A percentile compares a stretch with the other conserved stretches of the same genome.
Evolutionary conservation across 176 grass and related monocot species (phyloP).

Genomic region (Oryza nivara): DNA sequence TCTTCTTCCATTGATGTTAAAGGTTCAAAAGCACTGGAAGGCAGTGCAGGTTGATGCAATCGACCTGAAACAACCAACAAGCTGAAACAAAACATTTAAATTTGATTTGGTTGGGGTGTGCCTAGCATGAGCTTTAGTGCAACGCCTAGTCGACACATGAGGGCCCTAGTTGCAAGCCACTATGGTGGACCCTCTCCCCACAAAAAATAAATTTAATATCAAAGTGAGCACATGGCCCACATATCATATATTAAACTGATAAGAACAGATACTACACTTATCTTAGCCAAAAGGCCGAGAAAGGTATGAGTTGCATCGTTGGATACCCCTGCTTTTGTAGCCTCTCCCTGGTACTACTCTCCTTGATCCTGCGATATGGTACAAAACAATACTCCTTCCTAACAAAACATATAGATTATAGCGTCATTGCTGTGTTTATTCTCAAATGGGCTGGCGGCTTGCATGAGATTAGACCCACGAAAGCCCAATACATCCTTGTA

Average conservation of each 20-base stretch:
- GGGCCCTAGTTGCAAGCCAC: background rate
- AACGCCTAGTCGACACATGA: background rate
- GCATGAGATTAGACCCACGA: too few relatives aligned
- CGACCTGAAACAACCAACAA: too few relatives aligned
- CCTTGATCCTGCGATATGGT: background rate
- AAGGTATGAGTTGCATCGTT: slow-evolving; percentile 37
- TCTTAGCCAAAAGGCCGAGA: slow-evolving; percentile 81
- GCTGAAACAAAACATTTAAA: too few relatives aligned
- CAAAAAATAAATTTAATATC: slow-evolving; percentile 21
- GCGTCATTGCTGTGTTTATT: too few relatives aligned
- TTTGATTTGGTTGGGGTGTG: too few relatives aligned
- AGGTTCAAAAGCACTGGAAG: too few relatives aligned
- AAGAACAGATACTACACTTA: slow-evolving; percentile 88
- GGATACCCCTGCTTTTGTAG: background rate
- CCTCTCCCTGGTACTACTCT: background rate
- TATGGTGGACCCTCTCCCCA: background rate
- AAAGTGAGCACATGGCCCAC: background rate
- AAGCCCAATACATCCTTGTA: background rate
- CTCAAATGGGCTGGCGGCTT: too few relatives aligned
- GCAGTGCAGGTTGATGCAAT: too few relatives aligned
- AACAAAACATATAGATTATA: too few relatives aligned
- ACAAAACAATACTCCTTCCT: background rate
- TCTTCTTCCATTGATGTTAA: too few relatives aligned
- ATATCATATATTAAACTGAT: slow-evolving; percentile 28
- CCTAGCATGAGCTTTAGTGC: too few relatives aligned